phyloP scores from a whole-genome alignment of 2,329 filamentous ascomycete species.

The Claviceps spartinae region DNA sequence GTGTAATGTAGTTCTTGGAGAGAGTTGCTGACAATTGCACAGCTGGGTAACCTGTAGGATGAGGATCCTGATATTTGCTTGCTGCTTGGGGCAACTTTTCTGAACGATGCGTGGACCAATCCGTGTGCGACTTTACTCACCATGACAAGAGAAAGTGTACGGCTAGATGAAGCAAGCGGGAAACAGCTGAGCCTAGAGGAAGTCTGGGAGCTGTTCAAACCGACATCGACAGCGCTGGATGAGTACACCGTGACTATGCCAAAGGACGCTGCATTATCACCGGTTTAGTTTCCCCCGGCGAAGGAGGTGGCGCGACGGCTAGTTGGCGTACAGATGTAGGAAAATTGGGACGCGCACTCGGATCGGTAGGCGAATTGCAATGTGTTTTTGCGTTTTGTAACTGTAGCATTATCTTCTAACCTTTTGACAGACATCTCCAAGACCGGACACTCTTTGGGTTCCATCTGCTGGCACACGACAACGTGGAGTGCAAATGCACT shows the following conservation, averaged over 20 bases:
- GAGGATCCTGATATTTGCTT: constrained; percentile 2
- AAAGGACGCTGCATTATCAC: neutral
- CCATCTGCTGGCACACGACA: neutral
- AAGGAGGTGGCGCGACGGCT: neutral
- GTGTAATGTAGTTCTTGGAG: no score
- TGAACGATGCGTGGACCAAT: constrained; percentile 14
- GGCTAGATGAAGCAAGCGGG: neutral
- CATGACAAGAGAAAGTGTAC: constrained; percentile 5
- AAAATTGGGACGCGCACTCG: neutral
- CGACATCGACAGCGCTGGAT: neutral
- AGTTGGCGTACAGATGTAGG: neutral
- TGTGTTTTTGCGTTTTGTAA: no score
- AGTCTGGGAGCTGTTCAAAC: neutral
- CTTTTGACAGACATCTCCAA: neutral
- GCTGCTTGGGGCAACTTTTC: constrained; percentile 5
- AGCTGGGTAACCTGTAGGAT: constrained; percentile 12
- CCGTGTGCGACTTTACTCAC: constrained; percentile 13
- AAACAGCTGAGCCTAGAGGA: neutral
- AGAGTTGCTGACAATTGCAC: neutral
- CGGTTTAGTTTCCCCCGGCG: neutral
- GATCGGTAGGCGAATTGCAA: neutral
- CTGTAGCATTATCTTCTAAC: neutral
- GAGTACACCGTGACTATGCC: neutral
- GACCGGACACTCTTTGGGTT: neutral
- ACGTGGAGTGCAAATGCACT: neutral